Percentiles rank a stretch among this genome's conserved stretches.
These are phyloP conservation scores for Sungouiozyma ichnusensis DNA, from an alignment of 805 yeast species.

Conservation along the genomic window DNA sequence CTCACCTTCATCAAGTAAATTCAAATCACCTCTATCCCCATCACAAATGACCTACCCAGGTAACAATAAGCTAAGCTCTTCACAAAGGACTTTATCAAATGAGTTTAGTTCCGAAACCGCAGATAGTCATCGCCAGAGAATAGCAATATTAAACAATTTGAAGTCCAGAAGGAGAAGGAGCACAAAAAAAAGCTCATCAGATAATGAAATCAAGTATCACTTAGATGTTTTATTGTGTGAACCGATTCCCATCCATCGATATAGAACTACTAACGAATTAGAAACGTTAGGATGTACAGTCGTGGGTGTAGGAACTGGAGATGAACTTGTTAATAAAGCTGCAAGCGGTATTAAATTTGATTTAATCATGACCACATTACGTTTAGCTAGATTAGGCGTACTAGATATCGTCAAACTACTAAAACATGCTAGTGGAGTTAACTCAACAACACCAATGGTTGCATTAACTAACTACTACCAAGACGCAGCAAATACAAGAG, in stretches of 20 bases:
- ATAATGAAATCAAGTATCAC: constrained; percentile 16
- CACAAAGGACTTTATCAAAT: constrained; percentile 14
- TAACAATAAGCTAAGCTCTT: constrained; percentile 16
- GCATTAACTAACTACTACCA: constrained; percentile 62
- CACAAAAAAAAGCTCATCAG: constrained; percentile 19
- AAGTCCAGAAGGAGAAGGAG: constrained; percentile 25
- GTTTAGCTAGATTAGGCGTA: constrained; percentile 56
- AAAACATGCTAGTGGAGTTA: constrained; percentile 65
- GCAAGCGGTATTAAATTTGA: constrained; percentile 81
- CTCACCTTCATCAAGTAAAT: constrained; percentile 15
- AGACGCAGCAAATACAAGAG: constrained; percentile 46
- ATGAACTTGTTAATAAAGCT: constrained; percentile 70
- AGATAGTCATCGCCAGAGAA: constrained; percentile 10
- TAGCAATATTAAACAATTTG: constrained; percentile 7
- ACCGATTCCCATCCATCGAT: constrained; percentile 74
- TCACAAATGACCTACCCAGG: constrained; percentile 3
- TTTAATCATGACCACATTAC: constrained; percentile 65
- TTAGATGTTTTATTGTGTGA: constrained; percentile 75
- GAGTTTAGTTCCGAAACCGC: constrained; percentile 11
- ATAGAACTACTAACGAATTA: constrained; percentile 50
- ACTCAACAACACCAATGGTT: constrained; percentile 65
- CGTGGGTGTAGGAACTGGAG: constrained; percentile 66
- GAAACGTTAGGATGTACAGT: constrained; percentile 71
- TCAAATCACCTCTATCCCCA: constrained; percentile 24
- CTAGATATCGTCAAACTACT: constrained; percentile 70